Evolutionary conservation across 495 filamentous ascomycete genomes (phyloP).

Genomic region (Jackrogersella multiformis): DNA sequence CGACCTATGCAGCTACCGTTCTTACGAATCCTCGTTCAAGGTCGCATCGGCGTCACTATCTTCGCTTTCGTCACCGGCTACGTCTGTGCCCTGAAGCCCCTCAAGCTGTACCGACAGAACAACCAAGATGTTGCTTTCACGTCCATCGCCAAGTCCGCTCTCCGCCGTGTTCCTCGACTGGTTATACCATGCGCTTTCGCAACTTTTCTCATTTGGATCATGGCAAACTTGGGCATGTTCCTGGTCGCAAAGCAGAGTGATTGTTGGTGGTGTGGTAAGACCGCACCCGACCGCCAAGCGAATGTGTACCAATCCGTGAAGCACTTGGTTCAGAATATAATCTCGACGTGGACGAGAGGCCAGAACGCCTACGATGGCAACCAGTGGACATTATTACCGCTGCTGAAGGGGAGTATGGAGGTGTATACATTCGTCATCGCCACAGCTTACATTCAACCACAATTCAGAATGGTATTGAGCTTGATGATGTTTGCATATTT

Average conservation of each 20-base stretch:
- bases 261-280: conserved; percentile 68
- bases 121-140: conserved; percentile 62
- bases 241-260: conserved; percentile 64
- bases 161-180: conserved; percentile 69
- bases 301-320: conserved; percentile 50
- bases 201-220: conserved; percentile 64
- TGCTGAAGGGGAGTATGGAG: conserved; percentile 69
- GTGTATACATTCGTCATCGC: conserved; percentile 67
- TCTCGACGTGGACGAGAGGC: conserved; percentile 66
- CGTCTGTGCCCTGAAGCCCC: conserved; percentile 71
- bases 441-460: conserved; percentile 64
- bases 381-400: conserved; percentile 72
- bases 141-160: conserved; percentile 68
- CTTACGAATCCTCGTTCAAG: conserved; percentile 70
- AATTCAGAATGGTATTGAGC: conserved; percentile 64
- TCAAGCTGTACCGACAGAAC: conserved; percentile 67
- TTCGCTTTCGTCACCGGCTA: conserved; percentile 75
- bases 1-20: conserved; percentile 68
- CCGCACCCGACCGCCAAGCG: conserved; percentile 57
- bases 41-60: conserved; percentile 70
- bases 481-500: conserved; percentile 63
- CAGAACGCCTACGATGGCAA: conserved; percentile 70
- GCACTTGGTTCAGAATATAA: conserved; percentile 55
- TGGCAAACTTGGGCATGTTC: conserved; percentile 68
- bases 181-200: conserved; percentile 69